phyloP scores from a whole-genome alignment of 108 stramenopile genomes.

The Asterionellopsis glacialis region DNA sequence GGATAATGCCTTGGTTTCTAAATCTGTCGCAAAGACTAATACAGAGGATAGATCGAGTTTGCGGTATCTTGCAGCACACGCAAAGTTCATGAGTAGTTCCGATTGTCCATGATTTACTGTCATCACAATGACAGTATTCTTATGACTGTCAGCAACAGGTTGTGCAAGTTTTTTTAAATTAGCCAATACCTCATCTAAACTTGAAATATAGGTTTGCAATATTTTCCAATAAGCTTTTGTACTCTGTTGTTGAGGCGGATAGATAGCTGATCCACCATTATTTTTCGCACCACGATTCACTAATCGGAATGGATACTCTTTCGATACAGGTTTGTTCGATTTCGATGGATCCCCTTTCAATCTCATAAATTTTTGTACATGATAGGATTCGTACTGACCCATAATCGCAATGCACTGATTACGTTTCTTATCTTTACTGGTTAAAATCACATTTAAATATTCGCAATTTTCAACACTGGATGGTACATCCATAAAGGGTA shows the following conservation, averaged over 20 bases:
- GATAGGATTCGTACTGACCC: constrained; percentile 73
- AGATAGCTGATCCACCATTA: constrained; percentile 50
- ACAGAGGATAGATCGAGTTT: constrained; percentile 45
- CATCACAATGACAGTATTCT: constrained; percentile 74
- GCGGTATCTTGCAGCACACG: constrained; percentile 56
- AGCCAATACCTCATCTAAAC: constrained; percentile 34
- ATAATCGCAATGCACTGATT: constrained; percentile 69
- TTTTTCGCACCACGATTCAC: constrained; percentile 48
- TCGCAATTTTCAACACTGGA: constrained; percentile 71
- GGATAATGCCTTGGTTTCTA: constrained; percentile 64
- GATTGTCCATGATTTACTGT: constrained; percentile 74
- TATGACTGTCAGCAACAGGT: constrained; percentile 33
- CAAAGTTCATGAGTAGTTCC: constrained; percentile 75
- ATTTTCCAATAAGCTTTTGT: constrained; percentile 37
- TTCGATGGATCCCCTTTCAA: constrained; percentile 2
- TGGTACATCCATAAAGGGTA: constrained; percentile 17
- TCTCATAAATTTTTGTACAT: constrained; percentile 74
- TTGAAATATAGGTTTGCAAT: constrained; percentile 43
- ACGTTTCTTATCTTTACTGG: constrained; percentile 11
- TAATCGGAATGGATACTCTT: constrained; percentile 24
- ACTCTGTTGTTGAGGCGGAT: constrained; percentile 32
- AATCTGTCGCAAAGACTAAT: constrained; percentile 77
- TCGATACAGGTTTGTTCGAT: constrained; percentile 13
- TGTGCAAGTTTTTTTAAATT: constrained; percentile 50
- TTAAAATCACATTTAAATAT: constrained; percentile 59